phyloP scores from a whole-genome alignment of 495 filamentous ascomycete species.

The Lepidopterella palustris region DNA sequence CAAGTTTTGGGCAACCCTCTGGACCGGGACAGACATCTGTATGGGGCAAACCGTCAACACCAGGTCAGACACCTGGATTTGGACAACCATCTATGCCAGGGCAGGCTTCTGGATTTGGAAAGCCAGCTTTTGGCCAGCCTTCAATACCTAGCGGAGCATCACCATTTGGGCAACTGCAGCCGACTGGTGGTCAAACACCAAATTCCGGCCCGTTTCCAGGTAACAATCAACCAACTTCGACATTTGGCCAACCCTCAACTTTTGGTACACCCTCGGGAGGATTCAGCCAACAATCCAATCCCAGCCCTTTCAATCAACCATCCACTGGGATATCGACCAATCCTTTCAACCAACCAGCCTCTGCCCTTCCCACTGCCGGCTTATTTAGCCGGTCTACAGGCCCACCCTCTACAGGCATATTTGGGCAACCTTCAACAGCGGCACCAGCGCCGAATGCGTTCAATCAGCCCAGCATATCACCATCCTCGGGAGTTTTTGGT shows the following conservation, averaged over 20 bases:
- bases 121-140: slow-evolving; percentile 16
- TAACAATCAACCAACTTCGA: not conserved
- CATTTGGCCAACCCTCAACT: slow-evolving; percentile 6
- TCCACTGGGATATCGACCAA: not conserved
- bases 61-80: slow-evolving; percentile 12
- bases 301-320: slow-evolving; percentile 4
- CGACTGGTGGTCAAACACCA: not conserved
- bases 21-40: slow-evolving; percentile 14
- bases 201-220: not conserved
- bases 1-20: slow-evolving; percentile 21
- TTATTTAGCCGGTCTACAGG: slow-evolving; percentile 25
- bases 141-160: not conserved
- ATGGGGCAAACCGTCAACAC: slow-evolving; percentile 19
- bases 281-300: not conserved
- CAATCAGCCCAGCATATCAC: not conserved
- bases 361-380: slow-evolving; percentile 17
- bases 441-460: slow-evolving; percentile 2
- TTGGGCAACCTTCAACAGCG: not conserved
- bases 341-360: slow-evolving; percentile 8
- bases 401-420: not conserved
- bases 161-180: not conserved
- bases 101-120: slow-evolving; percentile 12
- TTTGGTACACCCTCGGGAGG: slow-evolving; percentile 15
- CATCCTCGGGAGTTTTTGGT: not conserved
- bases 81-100: slow-evolving; percentile 23